A percentile compares a stretch with the other conserved stretches of the same genome.
These are phyloP conservation scores for Aspergillus funiculosus DNA, from an alignment of 495 filamentous ascomycete species.

Conservation along the genomic window DNA sequence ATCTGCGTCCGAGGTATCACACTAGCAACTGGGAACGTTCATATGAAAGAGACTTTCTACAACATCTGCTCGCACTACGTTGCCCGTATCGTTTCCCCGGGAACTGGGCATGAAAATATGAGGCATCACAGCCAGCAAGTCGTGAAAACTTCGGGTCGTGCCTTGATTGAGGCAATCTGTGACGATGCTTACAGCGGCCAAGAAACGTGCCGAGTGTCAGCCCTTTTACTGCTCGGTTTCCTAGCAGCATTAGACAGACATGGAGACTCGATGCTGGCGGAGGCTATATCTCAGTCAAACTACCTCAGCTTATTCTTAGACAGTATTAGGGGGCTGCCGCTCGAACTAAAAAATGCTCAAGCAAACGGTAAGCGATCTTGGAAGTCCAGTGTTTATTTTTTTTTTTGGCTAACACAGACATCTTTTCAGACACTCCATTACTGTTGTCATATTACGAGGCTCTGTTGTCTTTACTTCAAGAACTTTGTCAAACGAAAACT, in stretches of 20 bases:
- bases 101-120: conserved; percentile 30
- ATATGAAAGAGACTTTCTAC: conserved; percentile 77
- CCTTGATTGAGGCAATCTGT: conserved; percentile 77
- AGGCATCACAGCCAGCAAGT: conserved; percentile 64
- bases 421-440: conserved; percentile 44
- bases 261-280: conserved; percentile 66
- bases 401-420: neutral
- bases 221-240: conserved; percentile 69
- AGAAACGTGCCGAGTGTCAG: conserved; percentile 71
- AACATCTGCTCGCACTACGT: conserved; percentile 83
- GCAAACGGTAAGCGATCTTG: conserved; percentile 50
- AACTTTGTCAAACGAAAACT: conserved; percentile 68
- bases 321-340: conserved; percentile 63
- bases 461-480: conserved; percentile 75
- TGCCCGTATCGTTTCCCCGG: conserved; percentile 56
- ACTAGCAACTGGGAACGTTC: conserved; percentile 59
- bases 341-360: conserved; percentile 53
- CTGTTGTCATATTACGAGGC: conserved; percentile 64
- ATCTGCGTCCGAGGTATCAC: conserved; percentile 68
- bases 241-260: conserved; percentile 60
- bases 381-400: conserved; percentile 15
- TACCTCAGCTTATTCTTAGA: conserved; percentile 87
- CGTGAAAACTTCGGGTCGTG: conserved; percentile 69
- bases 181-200: conserved; percentile 90
- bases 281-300: conserved; percentile 74